These are phyloP conservation scores for Saccharomyces kudriavzevii DNA, from an alignment of 805 yeast species.

Conservation along the genomic window DNA sequence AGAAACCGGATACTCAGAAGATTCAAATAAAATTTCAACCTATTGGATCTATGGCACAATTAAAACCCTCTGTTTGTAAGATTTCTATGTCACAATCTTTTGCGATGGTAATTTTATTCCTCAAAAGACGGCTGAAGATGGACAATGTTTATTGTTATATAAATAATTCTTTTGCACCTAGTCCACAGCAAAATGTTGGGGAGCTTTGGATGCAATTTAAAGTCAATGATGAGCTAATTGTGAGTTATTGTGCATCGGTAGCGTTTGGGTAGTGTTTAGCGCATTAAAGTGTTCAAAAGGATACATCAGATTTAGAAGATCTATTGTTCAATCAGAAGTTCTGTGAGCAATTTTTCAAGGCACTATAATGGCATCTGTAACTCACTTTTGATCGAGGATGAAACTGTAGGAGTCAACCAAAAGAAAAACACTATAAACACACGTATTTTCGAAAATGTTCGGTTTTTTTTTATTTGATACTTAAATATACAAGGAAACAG, in stretches of 20 bases:
- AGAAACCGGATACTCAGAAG: conserved; percentile 4
- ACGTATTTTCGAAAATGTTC: not conserved
- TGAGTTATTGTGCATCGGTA: conserved; percentile 30
- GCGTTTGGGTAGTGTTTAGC: conserved; percentile 24
- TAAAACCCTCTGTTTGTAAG: conserved; percentile 22
- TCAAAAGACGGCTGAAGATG: conserved; percentile 17
- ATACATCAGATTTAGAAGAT: not conserved
- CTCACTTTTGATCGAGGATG: not conserved
- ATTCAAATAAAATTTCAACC: conserved; percentile 26
- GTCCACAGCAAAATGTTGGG: conserved; percentile 28
- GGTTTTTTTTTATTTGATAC: not conserved
- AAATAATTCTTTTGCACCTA: conserved; percentile 32
- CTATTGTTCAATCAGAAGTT: not conserved
- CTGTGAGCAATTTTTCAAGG: not conserved
- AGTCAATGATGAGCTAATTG: conserved; percentile 26
- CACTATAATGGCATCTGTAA: not conserved
- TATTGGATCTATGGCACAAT: conserved; percentile 24
- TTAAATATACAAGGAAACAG: not conserved
- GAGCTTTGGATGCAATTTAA: conserved; percentile 29
- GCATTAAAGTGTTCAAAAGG: not conserved
- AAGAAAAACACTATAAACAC: not conserved
- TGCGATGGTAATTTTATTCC: conserved; percentile 18
- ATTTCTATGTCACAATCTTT: conserved; percentile 25
- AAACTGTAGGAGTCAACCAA: not conserved
- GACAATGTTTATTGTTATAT: conserved; percentile 26